phyloP scores from a whole-genome alignment of 805 yeast species.

The Starmerella powellii region DNA sequence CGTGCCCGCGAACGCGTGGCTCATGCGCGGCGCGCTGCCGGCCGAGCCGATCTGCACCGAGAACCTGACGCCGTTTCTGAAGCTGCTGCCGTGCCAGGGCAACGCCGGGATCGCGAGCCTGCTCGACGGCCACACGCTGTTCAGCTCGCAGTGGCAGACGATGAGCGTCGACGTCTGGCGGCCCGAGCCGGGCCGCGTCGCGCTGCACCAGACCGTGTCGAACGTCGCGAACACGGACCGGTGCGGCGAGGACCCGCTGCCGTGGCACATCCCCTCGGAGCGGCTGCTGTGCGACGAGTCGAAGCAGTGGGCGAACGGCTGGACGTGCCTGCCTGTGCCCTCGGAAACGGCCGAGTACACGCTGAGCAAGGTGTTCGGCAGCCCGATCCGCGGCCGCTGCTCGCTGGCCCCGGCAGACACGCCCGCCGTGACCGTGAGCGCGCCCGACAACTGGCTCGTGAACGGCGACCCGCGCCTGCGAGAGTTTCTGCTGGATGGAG shows the following conservation, averaged over 20 bases:
- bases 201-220: slow-evolving; percentile 45
- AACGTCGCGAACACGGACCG: slow-evolving; percentile 61
- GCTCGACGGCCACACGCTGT: slow-evolving; percentile 73
- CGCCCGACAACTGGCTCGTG: slow-evolving; percentile 14
- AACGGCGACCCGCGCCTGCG: neutral
- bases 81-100: slow-evolving; percentile 83
- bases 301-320: slow-evolving; percentile 43
- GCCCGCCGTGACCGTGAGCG: slow-evolving; percentile 8
- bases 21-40: slow-evolving; percentile 74
- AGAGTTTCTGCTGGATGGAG: slow-evolving; percentile 1
- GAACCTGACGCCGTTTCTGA: slow-evolving; percentile 84
- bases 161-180: slow-evolving; percentile 75
- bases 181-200: slow-evolving; percentile 35
- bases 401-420: slow-evolving; percentile 34
- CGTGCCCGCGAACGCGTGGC: slow-evolving; percentile 19
- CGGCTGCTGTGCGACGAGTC: slow-evolving; percentile 60
- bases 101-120: slow-evolving; percentile 76
- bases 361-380: slow-evolving; percentile 59
- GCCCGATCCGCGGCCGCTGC: slow-evolving; percentile 50
- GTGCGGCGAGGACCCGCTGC: slow-evolving; percentile 63
- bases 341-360: slow-evolving; percentile 32
- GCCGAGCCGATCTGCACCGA: slow-evolving; percentile 95
- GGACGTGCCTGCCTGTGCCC: slow-evolving; percentile 61
- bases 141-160: slow-evolving; percentile 88
- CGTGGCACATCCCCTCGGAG: slow-evolving; percentile 62